Conservation (phyloP, 306 rosid species). For the Cicer chorassanicum region DNA sequence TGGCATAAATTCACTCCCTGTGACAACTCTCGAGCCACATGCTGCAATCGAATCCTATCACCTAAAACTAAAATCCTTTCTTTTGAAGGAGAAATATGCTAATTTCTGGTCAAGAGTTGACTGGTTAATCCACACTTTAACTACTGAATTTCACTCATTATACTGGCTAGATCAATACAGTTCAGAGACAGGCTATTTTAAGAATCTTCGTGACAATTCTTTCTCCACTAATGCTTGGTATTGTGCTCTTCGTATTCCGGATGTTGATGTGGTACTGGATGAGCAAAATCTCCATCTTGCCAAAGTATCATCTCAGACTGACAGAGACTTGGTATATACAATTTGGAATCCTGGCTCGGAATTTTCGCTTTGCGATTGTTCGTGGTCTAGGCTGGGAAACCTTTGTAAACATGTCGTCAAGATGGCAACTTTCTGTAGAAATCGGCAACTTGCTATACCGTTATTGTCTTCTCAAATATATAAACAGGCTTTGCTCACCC, state of each 20-base stretch:
- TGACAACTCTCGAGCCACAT: constrained; percentile 64
- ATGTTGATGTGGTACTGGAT: constrained; percentile 69
- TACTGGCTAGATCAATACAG: constrained; percentile 79
- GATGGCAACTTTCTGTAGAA: constrained; percentile 69
- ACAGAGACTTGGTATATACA: constrained; percentile 64
- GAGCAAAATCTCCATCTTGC: constrained; percentile 69
- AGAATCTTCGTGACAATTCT: constrained; percentile 57
- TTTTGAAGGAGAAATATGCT: constrained; percentile 58
- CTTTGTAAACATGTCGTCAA: constrained; percentile 78
- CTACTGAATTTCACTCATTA: constrained; percentile 68
- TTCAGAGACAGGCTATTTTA: constrained; percentile 64
- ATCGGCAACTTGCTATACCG: constrained; percentile 64
- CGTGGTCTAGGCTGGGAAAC: constrained; percentile 77
- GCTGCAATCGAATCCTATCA: constrained; percentile 80
- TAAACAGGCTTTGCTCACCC: constrained; percentile 62
- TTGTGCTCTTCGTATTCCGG: constrained; percentile 66
- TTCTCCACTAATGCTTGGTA: constrained; percentile 70
- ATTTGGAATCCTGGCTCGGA: constrained; percentile 85
- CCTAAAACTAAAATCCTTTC: constrained; percentile 64
- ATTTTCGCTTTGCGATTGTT: constrained; percentile 79
- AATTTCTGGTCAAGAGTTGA: constrained; percentile 70
- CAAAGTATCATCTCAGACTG: constrained; percentile 70
- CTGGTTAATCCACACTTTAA: constrained; percentile 71
- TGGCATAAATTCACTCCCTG: constrained; percentile 66
- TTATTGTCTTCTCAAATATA: constrained; percentile 71